These are phyloP conservation scores for Saccharomyces mikatae DNA, from an alignment of 805 yeast species.

Conservation along the genomic window DNA sequence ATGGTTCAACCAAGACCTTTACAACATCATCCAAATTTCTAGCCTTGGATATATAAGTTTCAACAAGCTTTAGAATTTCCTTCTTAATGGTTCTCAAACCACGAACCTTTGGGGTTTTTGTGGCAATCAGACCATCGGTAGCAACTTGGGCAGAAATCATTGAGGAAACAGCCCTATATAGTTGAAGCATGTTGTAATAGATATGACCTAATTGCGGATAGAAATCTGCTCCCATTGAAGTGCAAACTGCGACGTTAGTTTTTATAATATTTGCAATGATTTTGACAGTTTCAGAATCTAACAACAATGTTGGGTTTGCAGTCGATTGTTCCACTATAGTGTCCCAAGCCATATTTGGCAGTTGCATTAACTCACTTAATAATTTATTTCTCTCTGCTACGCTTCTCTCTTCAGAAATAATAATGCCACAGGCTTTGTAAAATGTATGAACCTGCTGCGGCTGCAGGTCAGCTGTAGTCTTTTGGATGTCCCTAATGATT, in stretches of 20 bases:
- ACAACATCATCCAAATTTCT: constrained; percentile 81
- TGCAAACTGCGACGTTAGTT: constrained; percentile 91
- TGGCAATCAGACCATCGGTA: constrained; percentile 75
- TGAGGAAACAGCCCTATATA: constrained; percentile 80
- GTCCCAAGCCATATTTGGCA: constrained; percentile 93
- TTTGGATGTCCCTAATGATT: constrained; percentile 73
- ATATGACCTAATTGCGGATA: constrained; percentile 80
- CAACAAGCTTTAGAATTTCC: constrained; percentile 82
- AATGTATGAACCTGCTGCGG: constrained; percentile 98
- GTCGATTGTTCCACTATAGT: constrained; percentile 80
- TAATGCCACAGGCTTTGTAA: constrained; percentile 94
- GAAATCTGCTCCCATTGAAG: constrained; percentile 88
- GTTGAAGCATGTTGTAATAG: constrained; percentile 80
- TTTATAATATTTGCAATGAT: constrained; percentile 88
- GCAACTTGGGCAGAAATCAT: constrained; percentile 79
- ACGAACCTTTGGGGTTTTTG: constrained; percentile 91
- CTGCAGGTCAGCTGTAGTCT: constrained; percentile 82
- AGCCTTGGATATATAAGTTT: constrained; percentile 80
- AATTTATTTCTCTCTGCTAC: constrained; percentile 61
- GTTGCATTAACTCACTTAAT: constrained; percentile 69
- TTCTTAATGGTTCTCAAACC: constrained; percentile 94
- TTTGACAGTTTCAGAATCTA: constrained; percentile 78
- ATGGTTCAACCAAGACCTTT: constrained; percentile 70
- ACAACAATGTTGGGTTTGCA: constrained; percentile 70
- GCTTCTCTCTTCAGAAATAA: constrained; percentile 78